Percentiles rank a stretch among this genome's conserved stretches.
Conservation (phyloP, 1,284 basidiomycete species). For the Tylopilus microsporus region DNA sequence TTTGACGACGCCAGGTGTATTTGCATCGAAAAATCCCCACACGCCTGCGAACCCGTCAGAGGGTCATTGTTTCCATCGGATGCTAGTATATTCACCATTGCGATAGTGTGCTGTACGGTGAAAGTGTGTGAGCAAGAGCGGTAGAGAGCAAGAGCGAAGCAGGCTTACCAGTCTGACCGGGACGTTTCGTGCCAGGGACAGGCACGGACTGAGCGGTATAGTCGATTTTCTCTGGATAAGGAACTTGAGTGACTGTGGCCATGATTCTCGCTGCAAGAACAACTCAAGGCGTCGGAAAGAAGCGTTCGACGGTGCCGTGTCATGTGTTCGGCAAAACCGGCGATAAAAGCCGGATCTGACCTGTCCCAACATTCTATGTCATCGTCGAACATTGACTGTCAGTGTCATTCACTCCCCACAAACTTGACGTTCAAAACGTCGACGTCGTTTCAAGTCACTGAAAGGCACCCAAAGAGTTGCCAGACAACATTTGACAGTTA, state of each 20-base stretch:
- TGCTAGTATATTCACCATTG: conserved; percentile 43
- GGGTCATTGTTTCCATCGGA: neutral
- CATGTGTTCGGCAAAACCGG: conserved; percentile 5
- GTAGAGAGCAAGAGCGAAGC: neutral
- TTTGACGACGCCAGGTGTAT: conserved; percentile 46
- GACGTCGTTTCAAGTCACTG: too few species aligned
- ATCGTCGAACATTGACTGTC: too few species aligned
- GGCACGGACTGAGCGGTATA: conserved; percentile 58
- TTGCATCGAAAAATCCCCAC: conserved; percentile 51
- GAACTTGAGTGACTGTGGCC: conserved; percentile 8
- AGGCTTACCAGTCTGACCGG: conserved; percentile 71
- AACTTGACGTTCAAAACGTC: too few species aligned
- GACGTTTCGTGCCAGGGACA: conserved; percentile 70
- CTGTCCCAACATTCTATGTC: neutral
- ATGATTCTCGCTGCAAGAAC: conserved; percentile 12
- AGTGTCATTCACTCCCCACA: too few species aligned
- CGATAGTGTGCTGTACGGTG: conserved; percentile 57
- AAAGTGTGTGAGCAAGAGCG: conserved; percentile 5
- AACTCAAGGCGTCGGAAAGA: neutral
- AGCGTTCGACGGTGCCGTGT: neutral
- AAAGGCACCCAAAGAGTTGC: neutral
- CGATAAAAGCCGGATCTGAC: conserved; percentile 8
- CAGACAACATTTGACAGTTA: too few species aligned
- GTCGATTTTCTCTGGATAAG: conserved; percentile 45
- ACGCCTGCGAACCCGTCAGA: conserved; percentile 39